Evolutionary conservation across 495 filamentous ascomycete genomes (phyloP).

Genomic region (Aspergillus nidulans): DNA sequence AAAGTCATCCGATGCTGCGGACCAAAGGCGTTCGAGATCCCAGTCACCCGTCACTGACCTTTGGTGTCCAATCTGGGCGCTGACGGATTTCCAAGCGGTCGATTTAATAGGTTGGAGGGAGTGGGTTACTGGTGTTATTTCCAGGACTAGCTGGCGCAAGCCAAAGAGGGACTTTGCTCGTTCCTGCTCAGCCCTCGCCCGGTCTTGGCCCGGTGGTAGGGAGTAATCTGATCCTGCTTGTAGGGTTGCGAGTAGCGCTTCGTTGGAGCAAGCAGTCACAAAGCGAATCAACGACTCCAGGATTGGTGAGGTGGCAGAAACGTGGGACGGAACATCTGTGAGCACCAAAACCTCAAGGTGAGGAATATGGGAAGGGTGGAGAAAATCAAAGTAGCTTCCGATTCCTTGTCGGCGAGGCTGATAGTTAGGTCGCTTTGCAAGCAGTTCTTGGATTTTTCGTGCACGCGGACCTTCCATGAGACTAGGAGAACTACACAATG

Average conservation of each 20-base stretch:
- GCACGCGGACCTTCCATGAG: slow-evolving; percentile 22
- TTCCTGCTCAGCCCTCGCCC: slow-evolving; percentile 38
- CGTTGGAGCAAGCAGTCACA: slow-evolving; percentile 57
- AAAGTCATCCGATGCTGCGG: slow-evolving; percentile 56
- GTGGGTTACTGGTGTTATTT: slow-evolving; percentile 43
- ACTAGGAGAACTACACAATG: slow-evolving; percentile 25
- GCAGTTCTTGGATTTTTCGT: slow-evolving; percentile 30
- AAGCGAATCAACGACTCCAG: slow-evolving; percentile 49
- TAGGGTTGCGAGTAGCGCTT: slow-evolving; percentile 50
- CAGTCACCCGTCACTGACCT: slow-evolving; percentile 58
- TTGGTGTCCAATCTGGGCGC: slow-evolving; percentile 31
- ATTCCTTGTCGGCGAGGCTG: slow-evolving; percentile 25
- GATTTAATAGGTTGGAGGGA: slow-evolving; percentile 11
- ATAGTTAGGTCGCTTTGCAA: slow-evolving; percentile 33
- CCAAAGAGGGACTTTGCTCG: slow-evolving; percentile 48
- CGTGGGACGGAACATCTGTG: slow-evolving; percentile 55
- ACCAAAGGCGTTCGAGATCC: slow-evolving; percentile 58
- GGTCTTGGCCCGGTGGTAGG: slow-evolving; percentile 43
- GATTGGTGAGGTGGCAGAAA: slow-evolving; percentile 38
- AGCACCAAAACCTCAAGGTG: slow-evolving; percentile 53
- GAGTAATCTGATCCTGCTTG: slow-evolving; percentile 50
- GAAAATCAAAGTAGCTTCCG: slow-evolving; percentile 34
- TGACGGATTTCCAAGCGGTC: slow-evolving; percentile 36
- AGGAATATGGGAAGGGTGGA: slow-evolving; percentile 56
- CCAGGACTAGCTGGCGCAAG: slow-evolving; percentile 52